Conservation (phyloP, 345 rosid species). For the Garcia nutans region DNA sequence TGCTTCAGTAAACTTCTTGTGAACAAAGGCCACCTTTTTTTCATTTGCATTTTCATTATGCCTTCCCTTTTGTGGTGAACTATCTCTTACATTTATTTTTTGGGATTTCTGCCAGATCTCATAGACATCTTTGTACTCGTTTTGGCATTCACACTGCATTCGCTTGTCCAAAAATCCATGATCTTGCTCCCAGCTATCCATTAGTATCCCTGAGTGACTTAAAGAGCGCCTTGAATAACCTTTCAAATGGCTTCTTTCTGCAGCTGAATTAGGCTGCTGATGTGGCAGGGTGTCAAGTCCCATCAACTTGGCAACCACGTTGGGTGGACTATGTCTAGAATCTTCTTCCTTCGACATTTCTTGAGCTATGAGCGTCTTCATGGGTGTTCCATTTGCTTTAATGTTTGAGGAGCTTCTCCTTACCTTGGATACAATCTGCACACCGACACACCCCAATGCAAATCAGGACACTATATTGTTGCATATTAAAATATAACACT, state of each 20-base stretch:
- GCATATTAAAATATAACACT: constrained; percentile 25
- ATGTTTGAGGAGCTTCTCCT: constrained; percentile 58
- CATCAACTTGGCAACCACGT: constrained; percentile 94
- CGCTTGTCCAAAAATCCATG: constrained; percentile 43
- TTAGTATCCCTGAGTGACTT: constrained; percentile 45
- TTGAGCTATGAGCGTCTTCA: constrained; percentile 78
- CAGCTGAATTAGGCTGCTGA: constrained; percentile 45
- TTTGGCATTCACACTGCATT: constrained; percentile 36
- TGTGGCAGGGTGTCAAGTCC: constrained; percentile 85
- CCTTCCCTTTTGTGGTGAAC: constrained; percentile 49
- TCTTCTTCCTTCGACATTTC: constrained; percentile 82
- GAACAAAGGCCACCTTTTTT: constrained; percentile 71
- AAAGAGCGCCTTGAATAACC: constrained; percentile 49
- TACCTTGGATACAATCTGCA: constrained; percentile 56
- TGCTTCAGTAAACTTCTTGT: constrained; percentile 82
- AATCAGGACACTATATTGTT: constrained; percentile 18
- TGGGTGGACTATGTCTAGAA: constrained; percentile 52
- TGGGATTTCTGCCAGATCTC: constrained; percentile 63
- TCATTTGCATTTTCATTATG: constrained; percentile 33
- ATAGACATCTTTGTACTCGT: constrained; percentile 55
- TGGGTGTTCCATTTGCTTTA: constrained; percentile 63
- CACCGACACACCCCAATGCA: constrained; percentile 11
- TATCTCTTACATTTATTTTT: constrained; percentile 43
- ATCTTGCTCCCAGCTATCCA: constrained; percentile 53
- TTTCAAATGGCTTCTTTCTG: constrained; percentile 52